Evolutionary conservation across 192 early-diverging fungal genomes (phyloP), one percentile per base, ranked within the genome.

Genomic region (Gamsiella multidivaricata): DNA sequence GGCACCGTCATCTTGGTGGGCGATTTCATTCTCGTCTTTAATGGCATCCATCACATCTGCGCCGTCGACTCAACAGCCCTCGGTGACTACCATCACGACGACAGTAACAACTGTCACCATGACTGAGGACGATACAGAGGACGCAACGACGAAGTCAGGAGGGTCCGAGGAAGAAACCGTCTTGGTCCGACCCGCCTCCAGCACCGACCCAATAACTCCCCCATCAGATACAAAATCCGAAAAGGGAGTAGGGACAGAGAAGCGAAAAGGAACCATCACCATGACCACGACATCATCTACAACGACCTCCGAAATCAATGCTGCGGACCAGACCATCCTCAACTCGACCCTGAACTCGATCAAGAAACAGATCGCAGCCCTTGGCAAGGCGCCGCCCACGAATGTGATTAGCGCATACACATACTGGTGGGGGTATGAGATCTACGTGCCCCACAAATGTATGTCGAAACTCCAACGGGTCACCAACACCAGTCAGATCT

Each of bases 381-480:
- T 78, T 9, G 54, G 8, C 20, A 69, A 58, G 37, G 20, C 61
- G 1, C 76, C 81, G 20, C 68, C 81, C 31, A 61, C 45, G 18
- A 28, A 79, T 49, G 23, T 54, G 37, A 83, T 83, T 26, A 80
- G 70, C 15, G 76, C 71, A 7, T 80, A 83, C 41, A 65, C 64
- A 4, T 80, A 55, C 31, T 83, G 81, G 81, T 83, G 81, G 81
- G 81, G 81, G 17, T 83, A 80, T 23, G 81, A 83, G 58, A 83
- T 83, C 39, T 83, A 83, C 54, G 76, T 83, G 0, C 81, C 81
- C 7, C 70, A 79, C 60, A 64, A 74, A 10, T 83, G 81, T 49
- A 83, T 83, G 81, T 61, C 62, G 23, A 61, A 79, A 20, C 60
- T 83, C 5, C 68, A 80, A 45, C 70, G 79, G 17, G 81, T 74